Evolutionary conservation across 331 rosid genomes (phyloP), one percentile per base, ranked within the genome.

Genomic region (Saraca asoca): DNA sequence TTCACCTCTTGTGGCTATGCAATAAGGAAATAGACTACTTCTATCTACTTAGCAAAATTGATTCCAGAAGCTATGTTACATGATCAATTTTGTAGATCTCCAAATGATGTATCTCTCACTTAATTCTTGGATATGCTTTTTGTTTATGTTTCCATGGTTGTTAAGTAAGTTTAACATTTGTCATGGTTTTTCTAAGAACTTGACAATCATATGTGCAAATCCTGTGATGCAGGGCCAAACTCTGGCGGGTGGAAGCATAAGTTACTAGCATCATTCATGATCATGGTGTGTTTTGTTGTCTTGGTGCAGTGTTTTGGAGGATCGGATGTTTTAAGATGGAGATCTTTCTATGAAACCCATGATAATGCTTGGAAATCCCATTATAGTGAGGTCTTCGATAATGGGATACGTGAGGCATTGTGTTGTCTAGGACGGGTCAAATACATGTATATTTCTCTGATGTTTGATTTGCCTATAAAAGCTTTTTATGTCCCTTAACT

Each of bases 341-440:
- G 98, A 80, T 85, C 96, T 29, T 91, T 78, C 75, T 91, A 91
- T 67, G 75, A 82, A 67, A 73, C 92, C 39, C 84, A 83, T 72
- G 89, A 87, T 73, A 66, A 67, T 77, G 96, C 95, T 72, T 91
- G 96, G 98, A 89, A 80, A 79, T 83, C 81, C 45, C 98, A 91
- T 78, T 91, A 91, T 57, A 75, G 84, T 60, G 96, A 91, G 86
- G 80, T 91, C 4, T 91, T 91, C 43, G 98, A 91, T 64, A 59
- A 87, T 70, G 91, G 91, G 59, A 79, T 91, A 64, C 98, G 98
- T 5, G 98, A 91, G 72, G 91, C 91, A 58, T 75, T 91, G 87
- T 91, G 98, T 81, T 91, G 96, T 75, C 74, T 91, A 10, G 98
- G 96, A 57, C 90, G 96, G 6, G 74, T 50, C 80, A 89, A 87